These are phyloP conservation scores for Microascus cirrosus DNA, from an alignment of 2,329 filamentous ascomycete species.

Conservation along the genomic window DNA sequence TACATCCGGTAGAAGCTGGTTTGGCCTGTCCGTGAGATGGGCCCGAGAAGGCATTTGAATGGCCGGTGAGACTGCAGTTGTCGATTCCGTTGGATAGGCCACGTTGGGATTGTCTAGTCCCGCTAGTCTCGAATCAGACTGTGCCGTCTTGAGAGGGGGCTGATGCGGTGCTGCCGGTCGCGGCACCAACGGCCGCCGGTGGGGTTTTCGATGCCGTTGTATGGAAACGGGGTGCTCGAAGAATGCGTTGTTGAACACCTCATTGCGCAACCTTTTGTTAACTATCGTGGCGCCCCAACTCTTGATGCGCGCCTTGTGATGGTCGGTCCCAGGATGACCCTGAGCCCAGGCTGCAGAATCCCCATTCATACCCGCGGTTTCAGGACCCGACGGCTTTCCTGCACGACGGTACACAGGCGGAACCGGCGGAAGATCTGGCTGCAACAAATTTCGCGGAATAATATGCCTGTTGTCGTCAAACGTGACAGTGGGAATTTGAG, in stretches of 20 bases:
- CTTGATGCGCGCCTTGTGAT: slow-evolving; percentile 38
- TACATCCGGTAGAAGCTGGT: neutral
- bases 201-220: slow-evolving; percentile 63
- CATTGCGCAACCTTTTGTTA: slow-evolving; percentile 77
- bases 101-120: neutral
- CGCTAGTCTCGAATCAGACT: neutral
- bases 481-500: slow-evolving; percentile 76
- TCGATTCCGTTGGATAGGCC: neutral
- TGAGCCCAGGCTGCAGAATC: slow-evolving; percentile 4
- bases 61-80: neutral
- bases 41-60: neutral
- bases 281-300: slow-evolving; percentile 89
- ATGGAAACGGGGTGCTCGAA: slow-evolving; percentile 72
- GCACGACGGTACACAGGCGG: slow-evolving; percentile 14
- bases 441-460: slow-evolving; percentile 72
- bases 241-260: slow-evolving; percentile 89
- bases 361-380: slow-evolving; percentile 8
- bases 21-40: neutral
- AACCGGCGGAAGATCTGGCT: slow-evolving; percentile 23
- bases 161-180: slow-evolving; percentile 22
- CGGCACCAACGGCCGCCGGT: slow-evolving; percentile 51
- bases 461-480: slow-evolving; percentile 93
- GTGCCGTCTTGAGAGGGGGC: neutral
- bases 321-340: slow-evolving; percentile 28
- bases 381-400: slow-evolving; percentile 22